Conservation (phyloP, 768 basidiomycete genomes). For the Tulasnella sp. region DNA sequence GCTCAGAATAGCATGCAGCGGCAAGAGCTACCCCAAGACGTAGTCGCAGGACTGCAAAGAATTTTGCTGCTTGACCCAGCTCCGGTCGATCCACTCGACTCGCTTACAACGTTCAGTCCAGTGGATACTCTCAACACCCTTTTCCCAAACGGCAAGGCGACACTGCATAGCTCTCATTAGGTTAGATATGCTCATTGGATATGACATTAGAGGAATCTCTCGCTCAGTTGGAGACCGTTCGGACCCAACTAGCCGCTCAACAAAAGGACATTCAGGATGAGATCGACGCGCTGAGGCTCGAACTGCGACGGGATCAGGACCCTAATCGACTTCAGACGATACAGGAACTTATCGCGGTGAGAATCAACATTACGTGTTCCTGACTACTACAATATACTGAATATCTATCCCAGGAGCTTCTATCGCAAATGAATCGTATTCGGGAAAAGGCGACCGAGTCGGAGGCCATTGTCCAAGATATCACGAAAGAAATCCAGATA, state of each 20-base stretch:
- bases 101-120: conserved; percentile 24
- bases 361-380: too few species aligned
- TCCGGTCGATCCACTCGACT: conserved; percentile 31
- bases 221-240: conserved; percentile 57
- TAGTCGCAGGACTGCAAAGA: conserved; percentile 58
- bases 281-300: conserved; percentile 52
- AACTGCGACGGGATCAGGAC: conserved; percentile 68
- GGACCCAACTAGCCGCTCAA: conserved; percentile 52
- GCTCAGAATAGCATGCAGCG: not conserved
- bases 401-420: conserved; percentile 52
- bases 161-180: not conserved
- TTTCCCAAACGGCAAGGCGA: conserved; percentile 60
- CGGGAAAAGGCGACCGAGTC: conserved; percentile 95
- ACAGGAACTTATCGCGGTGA: conserved; percentile 91
- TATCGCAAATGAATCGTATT: conserved; percentile 92
- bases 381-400: not conserved
- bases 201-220: conserved; percentile 56
- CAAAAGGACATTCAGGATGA: conserved; percentile 61
- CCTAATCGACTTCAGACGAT: conserved; percentile 82
- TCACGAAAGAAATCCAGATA: conserved; percentile 93
- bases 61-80: conserved; percentile 43
- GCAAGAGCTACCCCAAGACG: conserved; percentile 44
- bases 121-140: conserved; percentile 42
- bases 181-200: conserved; percentile 4
- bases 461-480: conserved; percentile 88